A percentile compares a stretch with the other conserved stretches of the same genome.
These are phyloP conservation scores for Lentinula guzmanii DNA, from an alignment of 768 basidiomycete genomes.

Conservation along the genomic window DNA sequence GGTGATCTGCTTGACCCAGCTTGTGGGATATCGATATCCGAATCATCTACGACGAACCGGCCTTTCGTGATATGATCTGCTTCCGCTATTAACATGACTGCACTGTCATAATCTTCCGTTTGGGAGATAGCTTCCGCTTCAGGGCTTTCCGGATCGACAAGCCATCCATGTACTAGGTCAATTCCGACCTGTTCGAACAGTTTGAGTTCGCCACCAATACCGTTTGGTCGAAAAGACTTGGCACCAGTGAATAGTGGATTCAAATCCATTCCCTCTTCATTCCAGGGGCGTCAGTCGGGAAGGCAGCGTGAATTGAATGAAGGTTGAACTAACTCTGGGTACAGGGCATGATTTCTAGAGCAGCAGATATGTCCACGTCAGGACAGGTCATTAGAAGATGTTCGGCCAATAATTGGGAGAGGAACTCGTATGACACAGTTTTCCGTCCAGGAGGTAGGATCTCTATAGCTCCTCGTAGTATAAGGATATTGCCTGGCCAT, in stretches of 20 bases:
- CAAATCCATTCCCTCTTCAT: conserved; percentile 78
- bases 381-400: conserved; percentile 61
- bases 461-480: conserved; percentile 75
- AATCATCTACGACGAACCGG: conserved; percentile 43
- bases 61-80: conserved; percentile 73
- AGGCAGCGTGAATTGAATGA: not conserved
- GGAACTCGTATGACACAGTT: conserved; percentile 78
- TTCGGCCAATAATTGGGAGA: conserved; percentile 79
- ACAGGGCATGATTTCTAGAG: conserved; percentile 68
- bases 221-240: conserved; percentile 61
- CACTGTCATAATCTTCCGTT: conserved; percentile 65
- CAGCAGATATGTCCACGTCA: conserved; percentile 62
- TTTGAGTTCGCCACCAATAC: conserved; percentile 70
- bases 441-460: conserved; percentile 61
- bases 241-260: conserved; percentile 77
- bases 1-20: conserved; percentile 18
- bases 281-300: not conserved
- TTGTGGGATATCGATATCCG: conserved; percentile 5
- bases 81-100: conserved; percentile 69
- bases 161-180: conserved; percentile 85
- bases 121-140: conserved; percentile 51
- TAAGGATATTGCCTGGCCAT: conserved; percentile 73
- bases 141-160: conserved; percentile 60
- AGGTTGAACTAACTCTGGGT: conserved; percentile 57
- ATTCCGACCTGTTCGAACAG: conserved; percentile 83